These are phyloP conservation scores for Rhamnella rubrinervis DNA, from an alignment of 331 rosid species.

Conservation along the genomic window DNA sequence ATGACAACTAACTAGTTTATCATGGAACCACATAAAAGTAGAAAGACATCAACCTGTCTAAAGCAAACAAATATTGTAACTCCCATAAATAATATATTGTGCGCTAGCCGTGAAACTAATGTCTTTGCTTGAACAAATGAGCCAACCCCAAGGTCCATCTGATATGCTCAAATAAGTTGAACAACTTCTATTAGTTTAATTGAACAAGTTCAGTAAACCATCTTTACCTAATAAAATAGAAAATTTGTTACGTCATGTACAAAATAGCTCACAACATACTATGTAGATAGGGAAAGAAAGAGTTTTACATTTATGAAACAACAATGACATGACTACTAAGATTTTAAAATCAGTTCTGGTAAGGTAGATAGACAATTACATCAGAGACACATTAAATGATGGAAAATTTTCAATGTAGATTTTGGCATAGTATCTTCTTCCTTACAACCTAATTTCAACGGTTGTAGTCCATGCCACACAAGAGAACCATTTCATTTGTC, in stretches of 20 bases:
- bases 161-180: constrained; percentile 29
- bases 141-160: constrained; percentile 99
- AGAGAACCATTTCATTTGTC: no score
- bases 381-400: no score
- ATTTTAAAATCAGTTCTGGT: no score
- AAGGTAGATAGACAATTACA: no score
- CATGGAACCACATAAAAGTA: background rate
- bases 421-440: no score
- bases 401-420: no score
- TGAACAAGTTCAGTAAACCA: constrained; percentile 7
- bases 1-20: background rate
- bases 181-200: constrained; percentile 7
- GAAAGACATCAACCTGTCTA: background rate
- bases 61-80: constrained; percentile 32
- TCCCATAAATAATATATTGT: constrained; percentile 58
- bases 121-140: constrained; percentile 80
- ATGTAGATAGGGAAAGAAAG: background rate
- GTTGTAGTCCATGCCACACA: no score
- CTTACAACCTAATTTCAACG: no score
- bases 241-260: background rate
- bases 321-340: no score
- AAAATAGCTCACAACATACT: background rate
- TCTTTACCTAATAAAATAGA: constrained; percentile 10
- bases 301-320: no score
- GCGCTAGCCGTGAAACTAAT: constrained; percentile 81